Percentiles rank a stretch among this genome's conserved stretches.
These are phyloP conservation scores for Fragilaria crotonensis DNA, from an alignment of 108 stramenopile genomes.

Conservation along the genomic window DNA sequence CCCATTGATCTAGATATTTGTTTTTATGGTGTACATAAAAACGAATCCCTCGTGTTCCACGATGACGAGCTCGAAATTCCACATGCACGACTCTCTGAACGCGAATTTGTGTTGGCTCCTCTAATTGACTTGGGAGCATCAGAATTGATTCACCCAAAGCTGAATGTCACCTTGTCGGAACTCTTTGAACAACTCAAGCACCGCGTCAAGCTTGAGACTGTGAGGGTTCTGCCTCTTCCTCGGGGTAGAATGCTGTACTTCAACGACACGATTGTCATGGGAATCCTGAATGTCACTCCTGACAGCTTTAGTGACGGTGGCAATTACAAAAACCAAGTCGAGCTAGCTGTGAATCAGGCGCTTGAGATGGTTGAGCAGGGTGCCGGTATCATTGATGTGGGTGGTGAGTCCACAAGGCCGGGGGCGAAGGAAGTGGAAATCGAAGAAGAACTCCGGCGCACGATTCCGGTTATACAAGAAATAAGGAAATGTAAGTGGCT, in stretches of 20 bases:
- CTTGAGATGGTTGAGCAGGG: constrained; percentile 76
- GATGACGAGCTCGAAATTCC: constrained; percentile 62
- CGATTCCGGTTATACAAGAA: constrained; percentile 76
- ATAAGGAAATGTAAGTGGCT: constrained; percentile 42
- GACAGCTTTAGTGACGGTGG: constrained; percentile 98
- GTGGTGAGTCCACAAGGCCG: constrained; percentile 95
- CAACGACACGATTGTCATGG: constrained; percentile 84
- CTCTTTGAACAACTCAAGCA: constrained; percentile 23
- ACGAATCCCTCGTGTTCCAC: constrained; percentile 23
- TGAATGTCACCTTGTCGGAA: constrained; percentile 34
- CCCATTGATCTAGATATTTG: constrained; percentile 87
- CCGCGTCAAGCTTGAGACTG: constrained; percentile 7
- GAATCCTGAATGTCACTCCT: constrained; percentile 94
- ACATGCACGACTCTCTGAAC: constrained; percentile 78
- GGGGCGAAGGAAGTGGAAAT: constrained; percentile 63
- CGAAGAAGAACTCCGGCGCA: constrained; percentile 76
- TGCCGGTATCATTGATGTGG: constrained; percentile 89
- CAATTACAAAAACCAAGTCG: constrained; percentile 31
- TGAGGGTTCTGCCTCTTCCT: constrained; percentile 60
- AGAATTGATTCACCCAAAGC: constrained; percentile 34
- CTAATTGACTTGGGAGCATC: constrained; percentile 63
- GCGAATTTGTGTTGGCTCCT: constrained; percentile 92
- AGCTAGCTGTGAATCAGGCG: constrained; percentile 69
- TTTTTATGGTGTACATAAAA: constrained; percentile 35
- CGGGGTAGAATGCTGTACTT: constrained; percentile 54